Evolutionary conservation across 2,329 filamentous ascomycete species (phyloP), one percentile per base, ranked within the genome.

Genomic region (Neoscytalidium dimidiatum): DNA sequence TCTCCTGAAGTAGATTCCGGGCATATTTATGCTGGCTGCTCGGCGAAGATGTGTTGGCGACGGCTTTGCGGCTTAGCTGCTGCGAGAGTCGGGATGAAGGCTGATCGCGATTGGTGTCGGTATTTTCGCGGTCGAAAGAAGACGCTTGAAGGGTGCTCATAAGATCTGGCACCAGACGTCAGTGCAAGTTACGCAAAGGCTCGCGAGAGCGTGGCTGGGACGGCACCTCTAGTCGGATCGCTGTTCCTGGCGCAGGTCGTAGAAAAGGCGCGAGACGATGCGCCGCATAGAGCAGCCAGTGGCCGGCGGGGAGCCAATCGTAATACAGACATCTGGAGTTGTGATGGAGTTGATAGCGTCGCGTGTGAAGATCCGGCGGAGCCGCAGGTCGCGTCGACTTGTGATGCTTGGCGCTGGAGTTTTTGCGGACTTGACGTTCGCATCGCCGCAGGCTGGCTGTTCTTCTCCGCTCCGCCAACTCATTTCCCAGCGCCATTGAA

Each of bases 361-460:
- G 33, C 17, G 33, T 35, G 38, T 19, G n/a, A 29, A 44, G 26
- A 21, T 4, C 3, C 19, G 31, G 33, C 29, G 21, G 46, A 43
- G 46, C 26, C 46, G 38, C 2, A 26, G 48, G 49, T 28, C 46
- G 46, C 21, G 46, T 23, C 29, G 60, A 31, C 52, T 26, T 33
- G 35, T 13, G 56, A 60, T 60, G 56, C 56, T 60, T 60, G 56
- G 56, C 56, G 41, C 56, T 46, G 56, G 56, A 60, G 38, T 60
- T 60, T 60, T 60, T 60, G 56, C 56, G 56, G 56, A 46, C 56
- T 19, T 44, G 56, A 33, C 29, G 7, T 31, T 31, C 38, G 41
- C 49, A n/a, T 49, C 46, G 60, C 46, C 21, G 46, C 28, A 2
- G 17, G 29, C 57, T 53, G 26, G 46, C 48, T 35, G 49, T 26